Evolutionary conservation across 495 filamentous ascomycete genomes (phyloP), one percentile per base, ranked within the genome.

Genomic region (Lasiosphaeriaceae sp.): DNA sequence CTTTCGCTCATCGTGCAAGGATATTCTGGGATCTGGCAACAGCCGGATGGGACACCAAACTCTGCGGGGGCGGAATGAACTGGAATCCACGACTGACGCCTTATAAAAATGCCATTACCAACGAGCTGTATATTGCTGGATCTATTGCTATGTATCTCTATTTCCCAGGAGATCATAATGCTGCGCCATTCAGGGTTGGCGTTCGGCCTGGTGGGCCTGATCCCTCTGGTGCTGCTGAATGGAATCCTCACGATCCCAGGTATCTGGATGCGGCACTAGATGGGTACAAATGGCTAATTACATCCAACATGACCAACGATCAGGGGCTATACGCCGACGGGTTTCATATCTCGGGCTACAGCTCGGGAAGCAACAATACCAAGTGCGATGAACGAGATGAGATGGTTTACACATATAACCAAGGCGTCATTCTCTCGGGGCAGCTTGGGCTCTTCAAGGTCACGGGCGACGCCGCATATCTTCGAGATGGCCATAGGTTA

Each of bases 101-200:
- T 0, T 97, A 98, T 72, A 98, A 97, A 69, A 98, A 98, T 65
- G 92, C 94, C 54, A 93, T 98, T 60, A 98, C 94, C 29, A 98
- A 98, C 66, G 85, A 97, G 66, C 80, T 97, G 9, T 97, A 77
- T 65, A 90, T 97, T 52, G 76, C 91, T 0, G 90, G 90, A 1
- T 91, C 86, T 47, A 82, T 95, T 46, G 81, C 77, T 20, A 97
- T 98, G 94, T 98, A 95, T 67, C 81, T 95, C 3, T 82, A 94
- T 67, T 94, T 90, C 66, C 90, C 92, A 0, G 91, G 91, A 2
- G 92, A 96, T 57, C 57, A 72, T 17, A 90, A 89, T 55, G 68
- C 76, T 14, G 84, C 87, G 0, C 92, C 92, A 1, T 96, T 90
- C 64, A 47, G 71, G 44, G 17, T 26, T 31, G 21, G 12, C 14